These are phyloP conservation scores for Diaporthe sp. DNA, from an alignment of 2,329 filamentous ascomycete genomes.

Conservation along the genomic window DNA sequence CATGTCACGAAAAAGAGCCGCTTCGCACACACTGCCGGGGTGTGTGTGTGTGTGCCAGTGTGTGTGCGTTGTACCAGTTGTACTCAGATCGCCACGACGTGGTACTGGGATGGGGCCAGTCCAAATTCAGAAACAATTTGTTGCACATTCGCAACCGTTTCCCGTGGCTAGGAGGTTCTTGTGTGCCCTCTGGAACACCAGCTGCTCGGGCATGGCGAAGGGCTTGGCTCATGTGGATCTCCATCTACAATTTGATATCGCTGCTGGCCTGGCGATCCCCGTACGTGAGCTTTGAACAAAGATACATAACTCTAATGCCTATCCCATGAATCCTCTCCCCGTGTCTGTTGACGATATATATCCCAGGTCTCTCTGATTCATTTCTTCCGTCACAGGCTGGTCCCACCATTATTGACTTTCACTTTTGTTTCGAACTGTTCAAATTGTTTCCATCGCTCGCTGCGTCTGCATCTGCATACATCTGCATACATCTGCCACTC, in stretches of 20 bases:
- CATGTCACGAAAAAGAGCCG: constrained; percentile 29
- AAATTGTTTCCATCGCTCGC: not conserved
- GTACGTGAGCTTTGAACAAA: not conserved
- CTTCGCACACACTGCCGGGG: constrained; percentile 18
- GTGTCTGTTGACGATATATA: constrained; percentile 10
- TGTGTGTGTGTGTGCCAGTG: not conserved
- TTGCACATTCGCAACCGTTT: constrained; percentile 17
- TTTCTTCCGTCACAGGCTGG: constrained; percentile 23
- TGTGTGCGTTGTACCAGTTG: not conserved
- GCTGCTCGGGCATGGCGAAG: constrained; percentile 15
- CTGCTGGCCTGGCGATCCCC: not conserved
- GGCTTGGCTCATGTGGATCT: constrained; percentile 34
- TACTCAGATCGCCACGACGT: constrained; percentile 23
- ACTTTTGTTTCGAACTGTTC: constrained; percentile 1
- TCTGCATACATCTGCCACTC: not conserved
- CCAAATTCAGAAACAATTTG: constrained; percentile 15
- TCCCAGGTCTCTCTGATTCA: not conserved
- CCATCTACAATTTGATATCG: constrained; percentile 12
- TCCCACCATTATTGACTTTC: constrained; percentile 11
- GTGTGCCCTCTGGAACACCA: constrained; percentile 27
- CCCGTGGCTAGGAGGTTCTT: constrained; percentile 8
- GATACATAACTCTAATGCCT: constrained; percentile 2
- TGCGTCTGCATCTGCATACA: not conserved
- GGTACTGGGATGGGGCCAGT: constrained; percentile 22
- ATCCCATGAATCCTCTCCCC: not conserved